Evolutionary conservation across 176 grass and related monocot genomes (phyloP).

Genomic region (Rhipidocladum racemiflorum): DNA sequence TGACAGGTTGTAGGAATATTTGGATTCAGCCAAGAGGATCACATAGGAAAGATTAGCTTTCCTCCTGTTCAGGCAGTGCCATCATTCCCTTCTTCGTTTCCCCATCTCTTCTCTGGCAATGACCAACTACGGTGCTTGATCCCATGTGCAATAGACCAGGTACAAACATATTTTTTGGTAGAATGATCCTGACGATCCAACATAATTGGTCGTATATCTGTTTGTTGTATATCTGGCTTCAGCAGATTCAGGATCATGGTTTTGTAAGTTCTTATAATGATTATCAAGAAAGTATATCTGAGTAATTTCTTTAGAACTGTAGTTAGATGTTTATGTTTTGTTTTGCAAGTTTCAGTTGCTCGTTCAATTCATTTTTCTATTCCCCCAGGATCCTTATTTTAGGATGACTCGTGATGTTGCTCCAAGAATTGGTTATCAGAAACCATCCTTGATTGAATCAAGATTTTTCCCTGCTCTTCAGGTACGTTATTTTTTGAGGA

Average conservation of each 20-base stretch:
- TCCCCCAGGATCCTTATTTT: constrained; percentile 91
- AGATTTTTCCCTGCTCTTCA: constrained; percentile 98
- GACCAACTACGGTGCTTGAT: constrained; percentile 85
- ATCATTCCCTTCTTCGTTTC: constrained; percentile 96
- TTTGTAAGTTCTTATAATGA: neutral
- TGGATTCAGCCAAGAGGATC: constrained; percentile 88
- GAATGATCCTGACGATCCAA: neutral
- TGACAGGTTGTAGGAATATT: constrained; percentile 82
- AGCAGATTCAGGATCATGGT: neutral
- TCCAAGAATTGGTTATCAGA: constrained; percentile 92
- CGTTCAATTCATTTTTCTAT: constrained; percentile 10
- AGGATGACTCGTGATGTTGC: constrained; percentile 99
- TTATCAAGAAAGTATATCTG: neutral
- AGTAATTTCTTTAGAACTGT: neutral
- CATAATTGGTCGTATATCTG: neutral
- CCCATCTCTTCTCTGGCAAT: constrained; percentile 72
- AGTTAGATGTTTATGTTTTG: neutral
- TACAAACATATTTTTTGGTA: constrained; percentile 33
- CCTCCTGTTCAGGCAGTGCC: constrained; percentile 91
- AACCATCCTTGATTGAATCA: constrained; percentile 89
- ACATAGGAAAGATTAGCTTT: constrained; percentile 90
- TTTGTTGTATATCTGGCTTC: neutral
- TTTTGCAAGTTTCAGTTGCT: neutral
- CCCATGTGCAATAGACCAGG: constrained; percentile 98
- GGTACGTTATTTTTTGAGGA: constrained; percentile 38